Evolutionary conservation across 495 filamentous ascomycete genomes (phyloP), one percentile per base, ranked within the genome.

Genomic region (Rhypophila decipiens): DNA sequence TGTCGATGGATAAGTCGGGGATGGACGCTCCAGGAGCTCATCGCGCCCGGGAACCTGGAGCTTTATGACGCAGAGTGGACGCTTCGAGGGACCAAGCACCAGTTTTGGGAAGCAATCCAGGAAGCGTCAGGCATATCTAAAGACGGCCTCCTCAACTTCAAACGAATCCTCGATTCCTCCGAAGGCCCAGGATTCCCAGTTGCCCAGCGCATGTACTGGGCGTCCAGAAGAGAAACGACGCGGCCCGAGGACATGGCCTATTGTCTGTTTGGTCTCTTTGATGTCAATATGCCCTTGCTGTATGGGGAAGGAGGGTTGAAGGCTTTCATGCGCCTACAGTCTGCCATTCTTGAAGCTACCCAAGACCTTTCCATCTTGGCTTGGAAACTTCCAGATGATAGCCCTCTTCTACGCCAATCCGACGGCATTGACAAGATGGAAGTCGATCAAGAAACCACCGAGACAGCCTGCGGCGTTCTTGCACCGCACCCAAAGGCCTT

Each of bases 231-330:
- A 12, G 9, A 37, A 23, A 40, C 40, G 1, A 51, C 19, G 2
- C 41, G 42, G 18, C 19, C 21, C 12, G 49, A 51, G 43, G 49
- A 51, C 21, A 46, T 40, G 17, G 41, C 49, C 15, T 51, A 51
- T 38, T 51, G 42, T 35, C 41, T 51, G 1, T 18, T 51, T 23
- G 49, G 49, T n/a, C 17, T 42, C 24, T 34, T 49, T 11, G 38
- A 43, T 33, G 35, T 49, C 24, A 42, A 43, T 36, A 45, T 51
- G 42, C 39, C 47, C 7, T 18, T 42, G 5, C 47, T 50, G 1
- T 50, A 50, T 40, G 47, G 47, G 1, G 47, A 50, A 19, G 36
- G 36, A 11, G 47, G 47, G 11, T 15, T 7, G n/a, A 42, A 46
- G 19, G 49, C 41, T 24, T 51, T 51, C 24, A 24, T 44, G 24